These are phyloP conservation scores for Castanea crenata DNA, from an alignment of 306 rosid species.

Conservation along the genomic window DNA sequence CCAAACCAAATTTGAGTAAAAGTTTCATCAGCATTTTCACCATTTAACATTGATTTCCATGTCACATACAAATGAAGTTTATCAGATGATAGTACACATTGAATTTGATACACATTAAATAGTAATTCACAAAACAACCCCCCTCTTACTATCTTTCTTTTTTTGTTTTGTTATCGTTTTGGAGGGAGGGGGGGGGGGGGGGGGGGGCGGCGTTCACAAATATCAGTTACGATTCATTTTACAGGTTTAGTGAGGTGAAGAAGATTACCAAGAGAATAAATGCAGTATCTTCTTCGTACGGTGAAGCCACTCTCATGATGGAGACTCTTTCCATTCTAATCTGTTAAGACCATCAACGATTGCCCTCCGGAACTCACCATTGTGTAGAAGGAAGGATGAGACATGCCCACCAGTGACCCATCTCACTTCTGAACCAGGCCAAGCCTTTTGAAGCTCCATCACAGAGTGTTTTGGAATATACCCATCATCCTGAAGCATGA, in stretches of 20 bases:
- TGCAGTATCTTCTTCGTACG: constrained; percentile 1
- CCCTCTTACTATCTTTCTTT: neutral
- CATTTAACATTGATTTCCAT: neutral
- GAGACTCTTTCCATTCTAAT: constrained; percentile 76
- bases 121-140: neutral
- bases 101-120: neutral
- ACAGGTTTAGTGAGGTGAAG: constrained; percentile 29
- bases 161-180: too few relatives aligned
- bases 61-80: neutral
- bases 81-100: neutral
- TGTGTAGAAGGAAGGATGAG: constrained; percentile 92
- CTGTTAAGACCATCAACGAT: constrained; percentile 75
- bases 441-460: constrained; percentile 84
- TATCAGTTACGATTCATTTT: constrained; percentile 25
- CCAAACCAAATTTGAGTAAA: neutral
- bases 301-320: constrained; percentile 27
- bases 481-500: constrained; percentile 74
- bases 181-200: too few relatives aligned
- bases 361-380: constrained; percentile 73
- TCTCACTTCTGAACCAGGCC: constrained; percentile 98
- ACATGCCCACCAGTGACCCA: constrained; percentile 98
- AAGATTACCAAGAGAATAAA: constrained; percentile 6
- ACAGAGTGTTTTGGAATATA: constrained; percentile 86
- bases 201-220: constrained; percentile 7
- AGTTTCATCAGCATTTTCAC: neutral